Percentiles rank a stretch among this genome's conserved stretches.
phyloP scores from a whole-genome alignment of 1,284 basidiomycete genomes.

The Schizophyllum amplum region DNA sequence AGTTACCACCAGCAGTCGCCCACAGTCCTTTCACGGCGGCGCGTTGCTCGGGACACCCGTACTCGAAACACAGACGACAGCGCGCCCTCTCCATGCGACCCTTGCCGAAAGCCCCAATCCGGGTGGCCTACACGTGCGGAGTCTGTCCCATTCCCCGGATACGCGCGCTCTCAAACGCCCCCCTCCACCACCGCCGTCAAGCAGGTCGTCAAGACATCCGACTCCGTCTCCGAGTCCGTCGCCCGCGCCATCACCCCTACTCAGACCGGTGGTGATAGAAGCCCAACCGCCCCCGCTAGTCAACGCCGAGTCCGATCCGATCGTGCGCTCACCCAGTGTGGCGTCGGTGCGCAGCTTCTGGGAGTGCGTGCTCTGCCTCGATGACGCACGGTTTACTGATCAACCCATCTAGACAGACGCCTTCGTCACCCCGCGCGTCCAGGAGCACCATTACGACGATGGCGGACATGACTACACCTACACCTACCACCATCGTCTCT shows the following conservation, averaged over 20 bases:
- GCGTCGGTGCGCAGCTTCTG: slow-evolving; percentile 12
- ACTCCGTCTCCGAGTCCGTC: slow-evolving; percentile 17
- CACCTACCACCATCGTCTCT: neutral
- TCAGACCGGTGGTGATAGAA: slow-evolving; percentile 28
- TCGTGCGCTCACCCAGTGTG: slow-evolving; percentile 9
- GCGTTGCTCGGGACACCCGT: slow-evolving; percentile 8
- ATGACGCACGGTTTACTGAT: neutral
- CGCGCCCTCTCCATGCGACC: slow-evolving; percentile 9
- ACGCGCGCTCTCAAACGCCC: slow-evolving; percentile 42
- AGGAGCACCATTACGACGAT: neutral
- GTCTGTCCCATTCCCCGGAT: slow-evolving; percentile 39
- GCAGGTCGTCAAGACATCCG: slow-evolving; percentile 30
- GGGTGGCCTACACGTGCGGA: slow-evolving; percentile 15
- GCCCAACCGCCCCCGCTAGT: neutral
- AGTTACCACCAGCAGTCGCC: slow-evolving; percentile 6
- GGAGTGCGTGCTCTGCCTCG: slow-evolving; percentile 8
- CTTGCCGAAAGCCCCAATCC: slow-evolving; percentile 13
- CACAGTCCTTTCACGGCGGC: slow-evolving; percentile 5
- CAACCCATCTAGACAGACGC: neutral
- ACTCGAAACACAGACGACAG: neutral
- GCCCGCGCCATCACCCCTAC: slow-evolving; percentile 31
- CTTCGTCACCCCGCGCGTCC: slow-evolving; percentile 3
- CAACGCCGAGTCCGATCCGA: neutral
- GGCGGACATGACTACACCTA: slow-evolving; percentile 6
- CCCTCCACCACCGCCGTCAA: slow-evolving; percentile 50